These are phyloP conservation scores for Canavalia ensiformis DNA, from an alignment of 306 rosid genomes.

Conservation along the genomic window DNA sequence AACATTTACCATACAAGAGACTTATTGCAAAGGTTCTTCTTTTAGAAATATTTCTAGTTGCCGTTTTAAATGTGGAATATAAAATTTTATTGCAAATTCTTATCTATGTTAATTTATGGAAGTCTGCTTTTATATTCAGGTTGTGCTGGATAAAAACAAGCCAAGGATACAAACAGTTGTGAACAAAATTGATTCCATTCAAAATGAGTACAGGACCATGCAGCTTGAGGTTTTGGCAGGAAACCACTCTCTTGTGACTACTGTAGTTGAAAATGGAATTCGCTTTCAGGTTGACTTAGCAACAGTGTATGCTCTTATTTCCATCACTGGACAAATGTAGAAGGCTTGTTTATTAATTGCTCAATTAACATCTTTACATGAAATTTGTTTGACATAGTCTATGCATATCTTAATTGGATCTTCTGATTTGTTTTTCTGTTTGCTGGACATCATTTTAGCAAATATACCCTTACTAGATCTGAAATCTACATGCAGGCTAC, in stretches of 20 bases:
- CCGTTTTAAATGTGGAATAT: constrained; percentile 10
- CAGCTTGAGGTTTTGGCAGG: constrained; percentile 97
- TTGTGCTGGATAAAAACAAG: constrained; percentile 86
- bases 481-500: constrained; percentile 30
- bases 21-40: constrained; percentile 84
- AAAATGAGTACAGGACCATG: constrained; percentile 95
- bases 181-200: constrained; percentile 83
- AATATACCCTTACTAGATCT: constrained; percentile 10
- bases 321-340: constrained; percentile 42
- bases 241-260: constrained; percentile 92
- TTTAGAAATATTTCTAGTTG: constrained; percentile 1
- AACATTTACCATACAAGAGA: constrained; percentile 82
- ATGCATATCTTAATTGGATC: neutral
- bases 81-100: constrained; percentile 32
- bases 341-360: constrained; percentile 42
- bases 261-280: constrained; percentile 83
- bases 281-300: constrained; percentile 92
- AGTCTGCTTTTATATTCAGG: constrained; percentile 64
- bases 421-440: constrained; percentile 32
- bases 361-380: constrained; percentile 30
- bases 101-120: constrained; percentile 30
- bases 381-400: neutral
- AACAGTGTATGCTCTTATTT: constrained; percentile 78
- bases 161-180: constrained; percentile 92
- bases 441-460: constrained; percentile 3